Conservation (phyloP, 495 filamentous ascomycete genomes). For the Cercophora samala region DNA sequence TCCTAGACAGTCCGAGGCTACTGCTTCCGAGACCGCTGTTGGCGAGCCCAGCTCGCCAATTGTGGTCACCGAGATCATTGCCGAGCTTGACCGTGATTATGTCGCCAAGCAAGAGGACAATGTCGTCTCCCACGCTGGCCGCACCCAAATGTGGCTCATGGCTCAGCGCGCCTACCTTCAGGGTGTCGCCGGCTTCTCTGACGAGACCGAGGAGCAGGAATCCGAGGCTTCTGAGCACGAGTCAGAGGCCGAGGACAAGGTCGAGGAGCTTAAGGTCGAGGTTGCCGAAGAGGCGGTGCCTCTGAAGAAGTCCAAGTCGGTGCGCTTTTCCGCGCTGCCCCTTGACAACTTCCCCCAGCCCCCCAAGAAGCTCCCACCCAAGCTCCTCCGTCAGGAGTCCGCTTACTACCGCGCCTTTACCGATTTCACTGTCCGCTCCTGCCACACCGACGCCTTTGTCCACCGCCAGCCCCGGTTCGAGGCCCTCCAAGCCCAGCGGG, state of each 20-base stretch:
- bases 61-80: conserved; percentile 53
- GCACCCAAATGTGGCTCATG: conserved; percentile 76
- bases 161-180: conserved; percentile 75
- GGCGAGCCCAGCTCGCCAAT: conserved; percentile 37
- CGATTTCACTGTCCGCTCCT: conserved; percentile 57
- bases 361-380: conserved; percentile 45
- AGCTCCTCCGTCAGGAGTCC: conserved; percentile 58
- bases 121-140: conserved; percentile 65
- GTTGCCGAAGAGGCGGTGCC: conserved; percentile 37
- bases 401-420: conserved; percentile 93
- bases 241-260: conserved; percentile 25
- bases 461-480: conserved; percentile 84
- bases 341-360: conserved; percentile 36
- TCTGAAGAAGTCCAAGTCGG: conserved; percentile 70
- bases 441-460: conserved; percentile 69
- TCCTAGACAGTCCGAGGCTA: conserved; percentile 15
- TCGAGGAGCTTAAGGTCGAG: conserved; percentile 29
- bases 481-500: conserved; percentile 77
- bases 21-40: conserved; percentile 36
- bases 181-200: conserved; percentile 58
- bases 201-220: conserved; percentile 33
- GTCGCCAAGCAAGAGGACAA: conserved; percentile 60
- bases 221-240: conserved; percentile 29
- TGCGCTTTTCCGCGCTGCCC: conserved; percentile 65
- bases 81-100: conserved; percentile 69